Conservation (phyloP, 208 protist species). For the Acanthamoeba royreba region DNA sequence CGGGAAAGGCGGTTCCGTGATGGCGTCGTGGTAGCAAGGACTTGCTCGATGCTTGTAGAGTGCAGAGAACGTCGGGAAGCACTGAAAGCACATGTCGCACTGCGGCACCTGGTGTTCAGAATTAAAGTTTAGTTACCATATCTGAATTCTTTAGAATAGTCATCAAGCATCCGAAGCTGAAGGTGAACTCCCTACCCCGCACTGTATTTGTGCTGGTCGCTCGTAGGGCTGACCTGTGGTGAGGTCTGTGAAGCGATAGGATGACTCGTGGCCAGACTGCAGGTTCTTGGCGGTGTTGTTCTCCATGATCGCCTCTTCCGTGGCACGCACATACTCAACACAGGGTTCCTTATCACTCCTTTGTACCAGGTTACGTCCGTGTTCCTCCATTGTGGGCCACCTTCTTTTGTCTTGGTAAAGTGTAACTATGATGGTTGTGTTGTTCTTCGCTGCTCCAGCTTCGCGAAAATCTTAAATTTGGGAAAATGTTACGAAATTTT, state of each 20-base stretch:
- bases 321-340: neutral
- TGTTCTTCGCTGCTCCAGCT: too few relatives aligned
- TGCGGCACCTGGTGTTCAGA: neutral
- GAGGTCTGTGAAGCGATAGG: neutral
- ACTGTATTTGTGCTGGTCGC: neutral
- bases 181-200: neutral
- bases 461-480: too few relatives aligned
- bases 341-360: neutral
- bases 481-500: too few relatives aligned
- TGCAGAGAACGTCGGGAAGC: neutral
- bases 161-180: too few relatives aligned
- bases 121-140: neutral
- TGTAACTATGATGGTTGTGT: too few relatives aligned
- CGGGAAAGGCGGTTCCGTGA: neutral
- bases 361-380: too few relatives aligned
- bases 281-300: neutral
- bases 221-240: neutral
- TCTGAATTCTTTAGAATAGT: neutral
- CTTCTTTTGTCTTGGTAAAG: too few relatives aligned
- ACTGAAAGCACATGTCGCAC: slow-evolving; percentile 14
- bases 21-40: neutral
- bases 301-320: neutral
- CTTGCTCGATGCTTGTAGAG: neutral
- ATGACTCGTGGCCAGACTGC: neutral
- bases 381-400: too few relatives aligned